Percentiles rank a stretch among this genome's conserved stretches.
These are phyloP conservation scores for Xylaria sp. DNA, from an alignment of 2,329 filamentous ascomycete genomes.

Conservation along the genomic window DNA sequence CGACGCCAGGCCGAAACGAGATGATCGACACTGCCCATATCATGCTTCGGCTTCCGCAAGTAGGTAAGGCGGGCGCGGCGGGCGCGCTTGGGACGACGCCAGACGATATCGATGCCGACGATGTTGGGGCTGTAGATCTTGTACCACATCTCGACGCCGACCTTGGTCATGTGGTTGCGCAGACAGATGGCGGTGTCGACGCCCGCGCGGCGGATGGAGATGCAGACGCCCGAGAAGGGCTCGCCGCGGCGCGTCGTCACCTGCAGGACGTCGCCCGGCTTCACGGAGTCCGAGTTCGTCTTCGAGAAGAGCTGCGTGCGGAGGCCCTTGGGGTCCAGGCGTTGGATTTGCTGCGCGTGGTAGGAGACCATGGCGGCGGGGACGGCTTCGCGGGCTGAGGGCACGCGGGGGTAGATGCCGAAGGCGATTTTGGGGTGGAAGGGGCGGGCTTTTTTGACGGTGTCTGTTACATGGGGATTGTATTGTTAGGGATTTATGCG, in stretches of 20 bases:
- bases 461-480: conserved; percentile 4
- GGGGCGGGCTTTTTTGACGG: background rate
- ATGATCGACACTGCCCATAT: conserved; percentile 79
- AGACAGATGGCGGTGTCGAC: conserved; percentile 85
- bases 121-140: conserved; percentile 92
- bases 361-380: conserved; percentile 65
- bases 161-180: conserved; percentile 76
- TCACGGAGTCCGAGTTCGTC: conserved; percentile 70
- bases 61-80: conserved; percentile 85
- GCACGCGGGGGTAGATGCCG: conserved; percentile 51
- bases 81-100: conserved; percentile 76
- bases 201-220: conserved; percentile 82
- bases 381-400: conserved; percentile 50
- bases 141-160: conserved; percentile 95
- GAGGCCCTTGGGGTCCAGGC: conserved; percentile 79
- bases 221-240: conserved; percentile 81
- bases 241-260: conserved; percentile 77
- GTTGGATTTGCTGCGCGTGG: conserved; percentile 61
- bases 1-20: conserved; percentile 60
- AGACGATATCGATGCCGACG: conserved; percentile 86
- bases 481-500: background rate
- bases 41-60: conserved; percentile 82
- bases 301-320: conserved; percentile 76
- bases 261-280: conserved; percentile 84
- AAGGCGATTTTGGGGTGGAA: conserved; percentile 39